Percentiles rank a stretch among this genome's conserved stretches.
Evolutionary conservation across 306 rosid genomes (phyloP).

Genomic region (Biancaea sappan): DNA sequence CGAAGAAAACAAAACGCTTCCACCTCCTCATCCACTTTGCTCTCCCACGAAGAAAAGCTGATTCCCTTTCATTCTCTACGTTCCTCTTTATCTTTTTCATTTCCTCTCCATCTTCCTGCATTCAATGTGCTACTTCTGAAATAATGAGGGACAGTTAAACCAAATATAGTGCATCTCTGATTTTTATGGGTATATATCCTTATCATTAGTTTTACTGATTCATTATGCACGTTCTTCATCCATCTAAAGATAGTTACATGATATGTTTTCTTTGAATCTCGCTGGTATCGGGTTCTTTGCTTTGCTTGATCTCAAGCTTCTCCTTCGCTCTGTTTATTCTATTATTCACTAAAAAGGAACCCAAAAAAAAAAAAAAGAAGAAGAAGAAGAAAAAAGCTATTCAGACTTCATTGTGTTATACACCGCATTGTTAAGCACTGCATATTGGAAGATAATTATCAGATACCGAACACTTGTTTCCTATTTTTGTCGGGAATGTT

Average conservation of each 20-base stretch:
- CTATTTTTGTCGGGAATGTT: slow-evolving; percentile 7
- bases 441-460: neutral
- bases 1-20: slow-evolving; percentile 4
- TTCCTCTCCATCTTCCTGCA: slow-evolving; percentile 29
- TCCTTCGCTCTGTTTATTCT: neutral
- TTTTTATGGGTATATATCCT: slow-evolving; percentile 24
- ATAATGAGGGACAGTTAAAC: slow-evolving; percentile 27
- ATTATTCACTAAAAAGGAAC: neutral
- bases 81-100: slow-evolving; percentile 1
- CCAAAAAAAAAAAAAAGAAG: neutral
- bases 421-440: neutral
- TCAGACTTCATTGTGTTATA: neutral
- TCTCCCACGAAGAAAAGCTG: neutral
- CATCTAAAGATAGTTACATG: too few relatives aligned
- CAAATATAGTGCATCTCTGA: neutral
- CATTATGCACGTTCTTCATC: neutral
- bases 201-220: slow-evolving; percentile 12
- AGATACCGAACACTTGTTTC: neutral
- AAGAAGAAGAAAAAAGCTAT: neutral
- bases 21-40: neutral
- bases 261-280: slow-evolving; percentile 1
- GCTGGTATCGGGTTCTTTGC: neutral
- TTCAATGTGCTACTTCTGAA: slow-evolving; percentile 31
- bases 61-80: neutral
- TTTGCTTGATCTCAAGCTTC: slow-evolving; percentile 12